These are phyloP conservation scores for Vigna reflexopilosa DNA, from an alignment of 306 rosid species.

Conservation along the genomic window DNA sequence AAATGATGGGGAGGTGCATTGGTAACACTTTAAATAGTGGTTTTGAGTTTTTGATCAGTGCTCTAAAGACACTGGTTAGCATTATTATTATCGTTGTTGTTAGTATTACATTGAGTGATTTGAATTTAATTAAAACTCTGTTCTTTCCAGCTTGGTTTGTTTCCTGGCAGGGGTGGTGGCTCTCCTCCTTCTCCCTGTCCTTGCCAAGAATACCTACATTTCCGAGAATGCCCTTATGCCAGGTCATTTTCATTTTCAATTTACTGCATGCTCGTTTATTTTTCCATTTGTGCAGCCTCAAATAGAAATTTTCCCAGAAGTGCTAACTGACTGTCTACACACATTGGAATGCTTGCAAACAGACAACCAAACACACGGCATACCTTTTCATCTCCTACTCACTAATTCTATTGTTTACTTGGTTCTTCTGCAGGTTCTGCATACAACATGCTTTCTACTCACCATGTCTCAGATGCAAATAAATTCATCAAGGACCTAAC, in stretches of 20 bases:
- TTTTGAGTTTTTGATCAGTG: not conserved
- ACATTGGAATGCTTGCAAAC: not conserved
- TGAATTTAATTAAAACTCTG: not conserved
- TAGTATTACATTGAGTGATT: not conserved
- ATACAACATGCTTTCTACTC: slow-evolving; percentile 70
- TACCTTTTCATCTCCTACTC: not conserved
- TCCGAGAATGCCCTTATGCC: slow-evolving; percentile 99
- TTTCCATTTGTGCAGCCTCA: not conserved
- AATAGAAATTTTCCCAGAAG: not conserved
- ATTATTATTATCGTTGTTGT: not conserved
- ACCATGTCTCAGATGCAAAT: slow-evolving; percentile 72
- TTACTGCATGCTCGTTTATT: not conserved
- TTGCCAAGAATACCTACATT: slow-evolving; percentile 89
- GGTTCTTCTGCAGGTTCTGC: slow-evolving; percentile 66
- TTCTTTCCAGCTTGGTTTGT: slow-evolving; percentile 64
- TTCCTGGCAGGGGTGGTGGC: slow-evolving; percentile 74
- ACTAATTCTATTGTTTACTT: not conserved
- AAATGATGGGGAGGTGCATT: not conserved
- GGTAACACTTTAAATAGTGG: not conserved
- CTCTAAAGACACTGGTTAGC: not conserved
- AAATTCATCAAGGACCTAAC: slow-evolving; percentile 65
- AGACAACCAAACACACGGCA: not conserved
- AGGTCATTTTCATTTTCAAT: slow-evolving; percentile 50
- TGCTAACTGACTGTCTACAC: not conserved
- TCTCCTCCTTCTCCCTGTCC: slow-evolving; percentile 82